Evolutionary conservation across 345 rosid species (phyloP).

Genomic region (Diplotaxis tenuifolia): DNA sequence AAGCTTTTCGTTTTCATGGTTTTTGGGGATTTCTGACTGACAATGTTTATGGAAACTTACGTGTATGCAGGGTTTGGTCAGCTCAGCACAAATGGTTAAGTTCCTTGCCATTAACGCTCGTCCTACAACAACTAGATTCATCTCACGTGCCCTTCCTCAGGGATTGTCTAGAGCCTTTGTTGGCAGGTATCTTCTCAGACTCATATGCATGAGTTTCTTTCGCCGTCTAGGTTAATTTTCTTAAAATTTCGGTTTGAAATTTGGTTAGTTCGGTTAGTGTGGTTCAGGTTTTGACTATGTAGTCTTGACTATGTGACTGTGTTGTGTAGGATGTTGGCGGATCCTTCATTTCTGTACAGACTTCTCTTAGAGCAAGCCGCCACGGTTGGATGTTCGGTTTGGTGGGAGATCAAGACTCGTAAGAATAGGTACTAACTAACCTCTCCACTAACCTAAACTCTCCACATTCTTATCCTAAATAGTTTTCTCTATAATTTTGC

Average conservation of each 20-base stretch:
- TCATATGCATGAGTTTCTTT: not conserved
- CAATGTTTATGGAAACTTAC: constrained; percentile 32
- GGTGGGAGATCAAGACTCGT: constrained; percentile 90
- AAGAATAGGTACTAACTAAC: constrained; percentile 61
- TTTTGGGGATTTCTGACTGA: constrained; percentile 8
- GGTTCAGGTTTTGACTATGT: no score
- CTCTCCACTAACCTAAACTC: not conserved
- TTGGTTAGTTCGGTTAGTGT: no score
- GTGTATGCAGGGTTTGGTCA: constrained; percentile 81
- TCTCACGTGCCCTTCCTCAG: constrained; percentile 87
- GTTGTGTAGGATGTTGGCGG: constrained; percentile 81
- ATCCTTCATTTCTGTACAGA: constrained; percentile 83
- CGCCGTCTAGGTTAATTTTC: no score
- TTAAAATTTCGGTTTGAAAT: no score
- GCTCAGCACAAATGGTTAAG: constrained; percentile 95
- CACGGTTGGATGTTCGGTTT: constrained; percentile 77
- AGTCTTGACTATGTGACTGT: constrained; percentile 18
- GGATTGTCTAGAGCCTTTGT: constrained; percentile 84
- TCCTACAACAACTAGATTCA: constrained; percentile 78
- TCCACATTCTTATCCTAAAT: constrained; percentile 20
- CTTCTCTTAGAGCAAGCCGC: constrained; percentile 87
- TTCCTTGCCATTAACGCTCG: constrained; percentile 90
- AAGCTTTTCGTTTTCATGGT: constrained; percentile 1
- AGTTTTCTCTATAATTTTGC: constrained; percentile 14
- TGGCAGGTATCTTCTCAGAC: constrained; percentile 64